Percentiles rank a stretch among this genome's conserved stretches.
These are phyloP conservation scores for Colletotrichum navitas DNA, from an alignment of 2,329 filamentous ascomycete genomes.

Conservation along the genomic window DNA sequence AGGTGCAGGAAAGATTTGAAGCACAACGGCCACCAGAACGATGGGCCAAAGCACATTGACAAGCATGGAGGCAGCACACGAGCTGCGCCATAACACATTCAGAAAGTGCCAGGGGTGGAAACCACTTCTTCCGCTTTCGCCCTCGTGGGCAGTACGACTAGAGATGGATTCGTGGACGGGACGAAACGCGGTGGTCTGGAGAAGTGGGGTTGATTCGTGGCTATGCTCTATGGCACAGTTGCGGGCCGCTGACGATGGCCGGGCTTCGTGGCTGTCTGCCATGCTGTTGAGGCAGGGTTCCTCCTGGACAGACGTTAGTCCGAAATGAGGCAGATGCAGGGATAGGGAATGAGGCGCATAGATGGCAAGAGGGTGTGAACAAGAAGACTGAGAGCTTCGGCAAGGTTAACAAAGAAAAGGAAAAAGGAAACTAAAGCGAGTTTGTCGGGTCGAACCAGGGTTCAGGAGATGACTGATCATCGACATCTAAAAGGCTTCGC, in stretches of 20 bases:
- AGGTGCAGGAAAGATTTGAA: slow-evolving; percentile 55
- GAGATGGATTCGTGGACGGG: slow-evolving; percentile 37
- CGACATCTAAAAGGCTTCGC: slow-evolving; percentile 14
- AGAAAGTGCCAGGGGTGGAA: slow-evolving; percentile 59
- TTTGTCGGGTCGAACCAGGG: background rate
- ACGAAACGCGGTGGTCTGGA: slow-evolving; percentile 44
- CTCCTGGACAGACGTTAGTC: background rate
- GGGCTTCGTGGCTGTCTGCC: slow-evolving; percentile 12
- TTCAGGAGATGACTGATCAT: slow-evolving; percentile 8
- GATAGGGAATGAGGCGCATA: too few relatives aligned
- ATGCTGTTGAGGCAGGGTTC: background rate
- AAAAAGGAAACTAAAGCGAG: background rate
- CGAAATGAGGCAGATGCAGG: too few relatives aligned
- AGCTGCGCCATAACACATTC: slow-evolving; percentile 57
- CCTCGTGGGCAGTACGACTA: slow-evolving; percentile 49
- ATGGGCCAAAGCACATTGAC: slow-evolving; percentile 64
- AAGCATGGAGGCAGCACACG: slow-evolving; percentile 58
- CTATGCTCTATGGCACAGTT: slow-evolving; percentile 28
- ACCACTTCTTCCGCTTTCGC: slow-evolving; percentile 60
- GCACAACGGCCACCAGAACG: slow-evolving; percentile 59
- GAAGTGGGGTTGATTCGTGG: slow-evolving; percentile 48
- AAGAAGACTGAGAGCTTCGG: background rate
- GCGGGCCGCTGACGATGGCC: slow-evolving; percentile 9
- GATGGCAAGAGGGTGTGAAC: background rate
- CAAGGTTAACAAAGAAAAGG: background rate